phyloP scores from a whole-genome alignment of 768 basidiomycete genomes.

The Mycena kentingensis region DNA sequence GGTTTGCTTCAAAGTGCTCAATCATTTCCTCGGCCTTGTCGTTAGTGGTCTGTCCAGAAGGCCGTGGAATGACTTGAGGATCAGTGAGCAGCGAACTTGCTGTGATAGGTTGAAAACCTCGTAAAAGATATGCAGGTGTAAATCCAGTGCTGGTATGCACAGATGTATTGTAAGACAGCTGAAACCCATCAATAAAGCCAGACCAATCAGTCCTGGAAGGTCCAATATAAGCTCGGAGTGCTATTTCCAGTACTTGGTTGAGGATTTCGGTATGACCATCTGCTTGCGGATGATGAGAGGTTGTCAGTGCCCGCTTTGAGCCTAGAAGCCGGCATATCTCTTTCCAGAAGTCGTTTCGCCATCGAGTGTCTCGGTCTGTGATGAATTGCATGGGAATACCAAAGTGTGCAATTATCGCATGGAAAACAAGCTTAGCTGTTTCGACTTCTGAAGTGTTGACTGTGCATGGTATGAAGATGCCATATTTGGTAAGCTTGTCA shows the following conservation, averaged over 20 bases:
- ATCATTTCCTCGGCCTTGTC: slow-evolving; percentile 9
- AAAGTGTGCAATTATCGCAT: slow-evolving; percentile 2
- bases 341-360: slow-evolving; percentile 30
- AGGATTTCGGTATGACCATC: slow-evolving; percentile 40
- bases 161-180: slow-evolving; percentile 35
- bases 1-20: slow-evolving; percentile 6
- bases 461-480: slow-evolving; percentile 38
- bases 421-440: slow-evolving; percentile 8
- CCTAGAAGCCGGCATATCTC: slow-evolving; percentile 30
- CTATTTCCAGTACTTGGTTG: slow-evolving; percentile 35
- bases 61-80: background rate
- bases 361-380: slow-evolving; percentile 31
- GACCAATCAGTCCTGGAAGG: slow-evolving; percentile 30
- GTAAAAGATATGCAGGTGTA: slow-evolving; percentile 31
- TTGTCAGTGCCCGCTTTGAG: slow-evolving; percentile 29
- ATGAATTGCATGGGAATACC: slow-evolving; percentile 29
- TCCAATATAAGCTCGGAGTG: slow-evolving; percentile 32
- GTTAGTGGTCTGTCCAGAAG: background rate
- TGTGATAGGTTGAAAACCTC: slow-evolving; percentile 30
- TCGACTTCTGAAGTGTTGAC: slow-evolving; percentile 27
- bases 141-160: slow-evolving; percentile 30
- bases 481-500: slow-evolving; percentile 40
- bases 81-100: background rate
- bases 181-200: slow-evolving; percentile 22
- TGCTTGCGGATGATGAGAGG: slow-evolving; percentile 34